Conservation (phyloP, 371 early-diverging fungal genomes). For the Hamiltosporidium tvaerminnensis region DNA sequence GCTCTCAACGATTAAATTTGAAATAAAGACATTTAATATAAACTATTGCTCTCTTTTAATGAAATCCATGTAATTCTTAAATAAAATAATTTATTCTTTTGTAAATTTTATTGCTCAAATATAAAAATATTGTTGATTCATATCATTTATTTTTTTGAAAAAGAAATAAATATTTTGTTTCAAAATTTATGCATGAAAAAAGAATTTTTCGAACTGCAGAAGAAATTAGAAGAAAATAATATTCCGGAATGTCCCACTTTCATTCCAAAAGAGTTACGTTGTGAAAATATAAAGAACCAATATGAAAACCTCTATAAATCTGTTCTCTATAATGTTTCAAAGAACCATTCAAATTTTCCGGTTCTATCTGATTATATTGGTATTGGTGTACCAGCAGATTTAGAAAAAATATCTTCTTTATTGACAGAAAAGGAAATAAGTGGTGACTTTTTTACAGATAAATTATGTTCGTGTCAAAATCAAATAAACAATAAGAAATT, state of each 20-base stretch:
- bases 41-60: too few relatives aligned
- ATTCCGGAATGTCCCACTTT: constrained; percentile 19
- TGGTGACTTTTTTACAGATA: constrained; percentile 13
- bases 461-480: background rate
- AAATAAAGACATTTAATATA: too few relatives aligned
- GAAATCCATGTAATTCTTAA: too few relatives aligned
- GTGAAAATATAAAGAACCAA: background rate
- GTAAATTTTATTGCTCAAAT: too few relatives aligned
- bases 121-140: too few relatives aligned
- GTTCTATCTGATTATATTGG: constrained; percentile 20
- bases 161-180: too few relatives aligned
- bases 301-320: constrained; percentile 2
- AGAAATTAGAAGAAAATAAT: constrained; percentile 12
- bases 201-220: constrained; percentile 20
- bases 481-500: background rate
- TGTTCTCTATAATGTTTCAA: constrained; percentile 13
- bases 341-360: constrained; percentile 17
- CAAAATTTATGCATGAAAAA: constrained; percentile 14
- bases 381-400: constrained; percentile 9
- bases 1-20: too few relatives aligned
- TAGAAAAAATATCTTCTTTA: constrained; percentile 19
- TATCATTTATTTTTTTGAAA: too few relatives aligned
- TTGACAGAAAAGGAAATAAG: constrained; percentile 10
- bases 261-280: constrained; percentile 16
- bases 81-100: too few relatives aligned